These are phyloP conservation scores for Neurospora sp. DNA, from an alignment of 495 filamentous ascomycete species.

Conservation along the genomic window DNA sequence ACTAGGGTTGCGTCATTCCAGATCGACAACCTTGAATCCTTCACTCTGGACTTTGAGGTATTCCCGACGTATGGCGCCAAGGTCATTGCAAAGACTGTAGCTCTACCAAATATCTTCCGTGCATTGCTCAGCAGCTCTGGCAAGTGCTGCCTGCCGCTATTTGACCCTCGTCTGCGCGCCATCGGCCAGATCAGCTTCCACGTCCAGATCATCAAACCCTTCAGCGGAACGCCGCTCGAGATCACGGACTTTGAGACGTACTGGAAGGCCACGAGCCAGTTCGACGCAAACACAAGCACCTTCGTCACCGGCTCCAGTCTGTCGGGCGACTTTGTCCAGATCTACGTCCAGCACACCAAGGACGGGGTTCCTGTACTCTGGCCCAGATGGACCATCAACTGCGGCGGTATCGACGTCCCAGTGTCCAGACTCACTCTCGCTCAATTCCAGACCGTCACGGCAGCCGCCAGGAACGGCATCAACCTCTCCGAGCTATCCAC, in stretches of 20 bases:
- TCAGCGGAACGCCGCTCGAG: conserved; percentile 84
- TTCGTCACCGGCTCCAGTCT: conserved; percentile 93
- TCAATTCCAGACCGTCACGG: conserved; percentile 63
- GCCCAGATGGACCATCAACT: conserved; percentile 68
- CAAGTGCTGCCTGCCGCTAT: conserved; percentile 74
- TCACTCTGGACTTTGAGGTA: conserved; percentile 93
- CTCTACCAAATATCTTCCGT: conserved; percentile 74
- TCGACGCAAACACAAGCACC: conserved; percentile 62
- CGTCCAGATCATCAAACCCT: conserved; percentile 93
- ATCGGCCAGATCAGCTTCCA: conserved; percentile 92
- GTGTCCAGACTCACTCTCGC: conserved; percentile 62
- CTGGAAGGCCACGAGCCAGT: conserved; percentile 94
- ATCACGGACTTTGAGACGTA: conserved; percentile 98
- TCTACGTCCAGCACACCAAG: conserved; percentile 83
- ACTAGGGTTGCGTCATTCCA: conserved; percentile 88
- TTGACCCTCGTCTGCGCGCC: conserved; percentile 84
- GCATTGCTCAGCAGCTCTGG: conserved; percentile 66
- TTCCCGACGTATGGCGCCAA: conserved; percentile 96
- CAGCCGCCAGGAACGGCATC: conserved; percentile 33
- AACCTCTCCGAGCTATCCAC: conserved; percentile 36
- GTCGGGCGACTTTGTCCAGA: conserved; percentile 81
- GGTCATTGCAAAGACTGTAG: conserved; percentile 91
- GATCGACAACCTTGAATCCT: conserved; percentile 83
- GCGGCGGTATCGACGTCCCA: conserved; percentile 71
- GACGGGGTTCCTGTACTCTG: conserved; percentile 82